phyloP scores from a whole-genome alignment of 306 rosid genomes.

The Pyrus bretschneideri region DNA sequence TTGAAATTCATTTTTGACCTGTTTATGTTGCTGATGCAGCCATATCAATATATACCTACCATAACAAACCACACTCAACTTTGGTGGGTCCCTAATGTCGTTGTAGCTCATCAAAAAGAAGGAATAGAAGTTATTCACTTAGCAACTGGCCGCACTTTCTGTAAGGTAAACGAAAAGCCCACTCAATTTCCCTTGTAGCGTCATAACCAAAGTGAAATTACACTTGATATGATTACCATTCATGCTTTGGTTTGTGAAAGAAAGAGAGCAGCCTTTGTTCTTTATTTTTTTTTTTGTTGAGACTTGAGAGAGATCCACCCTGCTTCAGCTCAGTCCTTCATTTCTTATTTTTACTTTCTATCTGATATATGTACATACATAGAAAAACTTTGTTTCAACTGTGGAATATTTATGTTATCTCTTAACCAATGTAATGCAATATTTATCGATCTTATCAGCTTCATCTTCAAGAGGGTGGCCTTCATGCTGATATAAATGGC shows the following conservation, averaged over 20 bases:
- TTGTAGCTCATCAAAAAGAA: constrained; percentile 93
- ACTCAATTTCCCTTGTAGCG: neutral
- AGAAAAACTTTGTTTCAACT: neutral
- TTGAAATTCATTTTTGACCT: neutral
- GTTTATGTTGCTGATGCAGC: constrained; percentile 48
- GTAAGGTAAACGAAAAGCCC: constrained; percentile 53
- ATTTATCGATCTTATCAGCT: constrained; percentile 53
- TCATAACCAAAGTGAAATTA: neutral
- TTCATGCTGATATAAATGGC: constrained; percentile 96
- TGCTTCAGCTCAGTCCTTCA: neutral
- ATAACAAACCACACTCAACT: constrained; percentile 94
- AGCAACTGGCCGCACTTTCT: constrained; percentile 91
- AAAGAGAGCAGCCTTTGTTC: neutral
- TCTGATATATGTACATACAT: neutral
- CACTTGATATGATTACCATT: neutral
- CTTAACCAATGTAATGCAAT: constrained; percentile 15
- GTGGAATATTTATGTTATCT: constrained; percentile 3
- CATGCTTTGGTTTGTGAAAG: neutral
- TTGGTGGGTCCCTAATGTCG: constrained; percentile 99
- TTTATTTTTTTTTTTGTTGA: neutral
- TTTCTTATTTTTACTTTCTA: neutral
- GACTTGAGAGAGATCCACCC: neutral
- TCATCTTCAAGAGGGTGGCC: constrained; percentile 96
- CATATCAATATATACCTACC: constrained; percentile 75
- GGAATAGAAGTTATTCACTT: constrained; percentile 93